Evolutionary conservation across 2,329 filamentous ascomycete genomes (phyloP).

Genomic region (Colletotrichum noveboracense): DNA sequence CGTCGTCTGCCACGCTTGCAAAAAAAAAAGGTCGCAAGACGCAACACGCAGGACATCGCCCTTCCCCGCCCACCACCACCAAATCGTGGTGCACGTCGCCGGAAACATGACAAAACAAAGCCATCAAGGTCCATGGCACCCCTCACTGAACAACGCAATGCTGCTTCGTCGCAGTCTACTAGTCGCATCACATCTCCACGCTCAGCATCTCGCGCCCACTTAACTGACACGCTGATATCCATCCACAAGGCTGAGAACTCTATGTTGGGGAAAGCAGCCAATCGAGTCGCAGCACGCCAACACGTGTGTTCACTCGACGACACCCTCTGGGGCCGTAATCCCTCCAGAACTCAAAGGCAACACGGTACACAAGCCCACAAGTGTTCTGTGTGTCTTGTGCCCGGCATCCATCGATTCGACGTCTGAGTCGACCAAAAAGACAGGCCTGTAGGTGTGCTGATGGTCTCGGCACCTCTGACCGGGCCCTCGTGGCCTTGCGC

Average conservation of each 20-base stretch:
- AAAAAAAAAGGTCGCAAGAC: neutral
- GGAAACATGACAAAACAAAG: neutral
- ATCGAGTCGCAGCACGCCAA: slow-evolving; percentile 6
- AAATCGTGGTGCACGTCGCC: neutral
- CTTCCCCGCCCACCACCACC: neutral
- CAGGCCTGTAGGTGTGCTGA: neutral
- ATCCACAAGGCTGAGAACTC: slow-evolving; percentile 17
- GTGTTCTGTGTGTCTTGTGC: neutral
- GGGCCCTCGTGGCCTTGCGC: neutral
- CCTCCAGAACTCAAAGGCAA: neutral
- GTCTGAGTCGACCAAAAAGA: neutral
- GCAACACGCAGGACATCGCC: neutral
- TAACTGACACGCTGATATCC: neutral
- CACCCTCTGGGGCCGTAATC: neutral
- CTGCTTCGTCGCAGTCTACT: neutral
- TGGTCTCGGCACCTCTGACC: neutral
- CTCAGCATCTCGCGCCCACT: neutral
- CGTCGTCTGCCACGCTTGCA: neutral
- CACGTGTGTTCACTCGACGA: slow-evolving; percentile 8
- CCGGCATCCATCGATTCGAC: neutral
- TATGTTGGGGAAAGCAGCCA: neutral
- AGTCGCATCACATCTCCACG: neutral
- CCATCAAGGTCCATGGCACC: slow-evolving; percentile 14
- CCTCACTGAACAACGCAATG: neutral
- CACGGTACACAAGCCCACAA: neutral